A percentile compares a stretch with the other conserved stretches of the same genome.
These are phyloP conservation scores for Rhizophagus sp. DNA, from an alignment of 192 early-diverging fungal species.

Conservation along the genomic window DNA sequence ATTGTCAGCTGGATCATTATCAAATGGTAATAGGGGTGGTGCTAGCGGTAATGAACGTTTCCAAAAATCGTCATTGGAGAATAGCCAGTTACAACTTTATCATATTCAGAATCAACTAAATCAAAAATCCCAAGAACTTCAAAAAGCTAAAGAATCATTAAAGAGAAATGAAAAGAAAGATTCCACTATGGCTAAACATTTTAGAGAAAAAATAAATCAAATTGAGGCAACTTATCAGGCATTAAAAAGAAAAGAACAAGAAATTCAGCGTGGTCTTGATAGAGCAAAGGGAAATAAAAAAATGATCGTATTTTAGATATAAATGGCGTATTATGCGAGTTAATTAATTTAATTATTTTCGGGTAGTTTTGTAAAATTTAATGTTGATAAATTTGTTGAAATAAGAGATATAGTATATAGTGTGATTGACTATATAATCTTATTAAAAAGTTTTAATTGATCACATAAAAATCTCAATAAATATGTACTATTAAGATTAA, in stretches of 20 bases:
- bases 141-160: constrained; percentile 11
- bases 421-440: too few species aligned
- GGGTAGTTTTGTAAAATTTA: too few species aligned
- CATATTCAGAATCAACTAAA: constrained; percentile 7
- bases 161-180: constrained; percentile 19
- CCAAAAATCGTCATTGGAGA: background rate
- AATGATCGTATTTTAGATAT: constrained; percentile 12
- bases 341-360: too few species aligned
- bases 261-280: constrained; percentile 9
- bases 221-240: constrained; percentile 2
- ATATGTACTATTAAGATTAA: too few species aligned
- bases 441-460: too few species aligned
- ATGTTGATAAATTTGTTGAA: too few species aligned
- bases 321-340: too few species aligned
- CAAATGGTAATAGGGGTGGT: background rate
- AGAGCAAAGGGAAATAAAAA: constrained; percentile 11
- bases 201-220: constrained; percentile 15
- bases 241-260: constrained; percentile 22
- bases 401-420: too few species aligned
- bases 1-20: background rate
- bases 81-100: background rate
- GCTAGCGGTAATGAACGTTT: background rate
- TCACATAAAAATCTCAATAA: too few species aligned
- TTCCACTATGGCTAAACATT: constrained; percentile 19
- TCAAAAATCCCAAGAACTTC: background rate